Percentiles rank a stretch among this genome's conserved stretches.
Evolutionary conservation across 257 asterid genomes (phyloP).

Genomic region (Oldenlandia corymbosa): DNA sequence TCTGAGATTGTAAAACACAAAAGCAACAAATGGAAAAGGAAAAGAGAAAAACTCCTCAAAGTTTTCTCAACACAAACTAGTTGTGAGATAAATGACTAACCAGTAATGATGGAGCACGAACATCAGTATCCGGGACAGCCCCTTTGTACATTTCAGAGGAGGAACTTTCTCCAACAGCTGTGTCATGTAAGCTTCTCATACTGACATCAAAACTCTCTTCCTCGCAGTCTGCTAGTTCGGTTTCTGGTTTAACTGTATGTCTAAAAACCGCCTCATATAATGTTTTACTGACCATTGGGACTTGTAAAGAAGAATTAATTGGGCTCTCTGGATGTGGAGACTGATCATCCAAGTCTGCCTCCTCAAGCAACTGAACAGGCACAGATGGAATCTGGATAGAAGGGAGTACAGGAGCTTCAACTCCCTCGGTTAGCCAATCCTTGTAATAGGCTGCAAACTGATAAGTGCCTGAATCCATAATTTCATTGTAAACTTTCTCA

Average conservation of each 20-base stretch:
- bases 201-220: conserved; percentile 37
- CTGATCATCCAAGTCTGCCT: conserved; percentile 32
- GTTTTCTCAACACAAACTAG: neutral
- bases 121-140: conserved; percentile 22
- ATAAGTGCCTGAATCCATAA: conserved; percentile 56
- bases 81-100: conserved; percentile 33
- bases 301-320: conserved; percentile 35
- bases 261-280: conserved; percentile 55
- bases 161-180: conserved; percentile 44
- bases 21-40: no score
- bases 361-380: conserved; percentile 19
- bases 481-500: conserved; percentile 41
- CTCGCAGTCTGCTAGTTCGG: conserved; percentile 21
- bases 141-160: conserved; percentile 26
- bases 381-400: conserved; percentile 40
- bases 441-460: conserved; percentile 64
- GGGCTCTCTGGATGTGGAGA: conserved; percentile 35
- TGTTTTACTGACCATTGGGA: conserved; percentile 54
- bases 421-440: conserved; percentile 68
- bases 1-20: no score
- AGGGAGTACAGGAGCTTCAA: conserved; percentile 53
- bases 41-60: neutral
- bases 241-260: conserved; percentile 33
- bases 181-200: conserved; percentile 38
- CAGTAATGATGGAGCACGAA: conserved; percentile 24